Conservation (phyloP, 345 rosid genomes). For the Ailanthus altissimus region DNA sequence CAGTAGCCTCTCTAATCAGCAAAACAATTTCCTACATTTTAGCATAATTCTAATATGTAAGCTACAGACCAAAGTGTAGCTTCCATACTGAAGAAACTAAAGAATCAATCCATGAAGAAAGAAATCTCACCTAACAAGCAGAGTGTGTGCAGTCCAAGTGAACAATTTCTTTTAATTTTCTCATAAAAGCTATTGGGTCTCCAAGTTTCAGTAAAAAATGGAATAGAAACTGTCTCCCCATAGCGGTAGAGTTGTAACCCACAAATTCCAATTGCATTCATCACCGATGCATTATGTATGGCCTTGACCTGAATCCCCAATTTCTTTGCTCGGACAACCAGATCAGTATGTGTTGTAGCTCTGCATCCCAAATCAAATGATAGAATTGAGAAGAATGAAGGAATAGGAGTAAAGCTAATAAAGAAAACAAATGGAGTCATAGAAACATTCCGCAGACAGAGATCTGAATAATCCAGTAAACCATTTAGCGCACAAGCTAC, state of each 20-base stretch:
- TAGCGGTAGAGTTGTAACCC: conserved; percentile 90
- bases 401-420: background rate
- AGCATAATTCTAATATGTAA: background rate
- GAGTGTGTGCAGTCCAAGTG: conserved; percentile 83
- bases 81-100: background rate
- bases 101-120: background rate
- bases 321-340: conserved; percentile 87
- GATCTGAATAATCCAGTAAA: background rate
- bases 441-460: background rate
- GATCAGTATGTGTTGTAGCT: conserved; percentile 92
- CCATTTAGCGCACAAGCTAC: background rate
- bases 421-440: background rate
- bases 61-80: background rate
- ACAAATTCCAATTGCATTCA: conserved; percentile 92
- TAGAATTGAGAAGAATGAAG: background rate
- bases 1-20: background rate
- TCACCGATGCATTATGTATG: conserved; percentile 87
- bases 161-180: conserved; percentile 62
- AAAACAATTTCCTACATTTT: background rate
- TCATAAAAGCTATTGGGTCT: conserved; percentile 93
- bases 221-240: conserved; percentile 89
- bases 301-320: conserved; percentile 71
- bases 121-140: conserved; percentile 67
- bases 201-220: conserved; percentile 88
- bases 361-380: conserved; percentile 39